Conservation (phyloP, 2,329 filamentous ascomycete genomes). For the Cladosporium sp. region DNA sequence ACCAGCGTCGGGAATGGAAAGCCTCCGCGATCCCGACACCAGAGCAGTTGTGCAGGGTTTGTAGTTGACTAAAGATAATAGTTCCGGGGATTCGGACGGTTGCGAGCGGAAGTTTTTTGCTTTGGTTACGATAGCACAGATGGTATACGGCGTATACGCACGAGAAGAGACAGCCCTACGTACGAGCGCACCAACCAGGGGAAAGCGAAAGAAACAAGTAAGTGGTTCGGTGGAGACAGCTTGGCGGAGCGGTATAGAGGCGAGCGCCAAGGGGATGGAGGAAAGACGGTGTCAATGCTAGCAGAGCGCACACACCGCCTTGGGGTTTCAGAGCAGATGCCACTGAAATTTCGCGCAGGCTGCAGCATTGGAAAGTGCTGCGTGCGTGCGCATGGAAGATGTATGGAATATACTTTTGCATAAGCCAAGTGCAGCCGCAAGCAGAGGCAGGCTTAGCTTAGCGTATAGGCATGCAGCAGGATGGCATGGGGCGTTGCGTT, state of each 20-base stretch:
- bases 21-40: neutral
- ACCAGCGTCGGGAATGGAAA: neutral
- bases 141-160: neutral
- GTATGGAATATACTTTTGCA: slow-evolving; percentile 8
- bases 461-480: neutral
- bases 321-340: neutral
- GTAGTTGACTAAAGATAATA: neutral
- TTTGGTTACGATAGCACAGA: neutral
- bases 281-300: slow-evolving; percentile 5
- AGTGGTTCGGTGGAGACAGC: neutral
- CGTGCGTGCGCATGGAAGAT: neutral
- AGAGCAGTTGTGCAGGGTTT: neutral
- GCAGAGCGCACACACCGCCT: slow-evolving; percentile 8
- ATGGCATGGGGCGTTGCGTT: neutral
- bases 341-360: neutral
- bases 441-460: neutral
- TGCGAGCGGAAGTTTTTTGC: neutral
- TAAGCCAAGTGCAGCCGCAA: neutral
- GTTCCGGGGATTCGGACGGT: neutral
- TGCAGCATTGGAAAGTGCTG: too few species aligned
- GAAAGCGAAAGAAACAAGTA: neutral
- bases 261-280: neutral
- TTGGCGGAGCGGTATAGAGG: slow-evolving; percentile 8
- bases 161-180: neutral
- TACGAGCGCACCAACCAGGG: slow-evolving; percentile 9